These are phyloP conservation scores for Parmales sp. DNA, from an alignment of 108 stramenopile genomes.

Conservation along the genomic window DNA sequence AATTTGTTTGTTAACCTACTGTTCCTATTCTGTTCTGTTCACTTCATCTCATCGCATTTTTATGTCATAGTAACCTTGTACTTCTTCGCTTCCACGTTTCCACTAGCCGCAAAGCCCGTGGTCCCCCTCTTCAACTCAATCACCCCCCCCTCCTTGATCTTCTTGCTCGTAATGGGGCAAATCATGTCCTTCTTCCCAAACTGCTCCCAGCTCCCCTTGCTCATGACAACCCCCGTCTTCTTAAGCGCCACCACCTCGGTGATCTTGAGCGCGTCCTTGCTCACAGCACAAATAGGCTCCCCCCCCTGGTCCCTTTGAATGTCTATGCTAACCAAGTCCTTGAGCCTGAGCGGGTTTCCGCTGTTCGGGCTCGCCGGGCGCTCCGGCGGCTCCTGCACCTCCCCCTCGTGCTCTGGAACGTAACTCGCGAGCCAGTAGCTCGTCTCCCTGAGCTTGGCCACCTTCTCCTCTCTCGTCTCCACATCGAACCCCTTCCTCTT, in stretches of 20 bases:
- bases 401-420: conserved; percentile 39
- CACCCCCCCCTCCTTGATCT: conserved; percentile 57
- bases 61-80: background rate
- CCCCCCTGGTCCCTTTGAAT: conserved; percentile 24
- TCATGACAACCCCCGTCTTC: conserved; percentile 58
- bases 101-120: conserved; percentile 60
- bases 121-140: conserved; percentile 52
- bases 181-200: conserved; percentile 30
- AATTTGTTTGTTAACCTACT: no score
- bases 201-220: conserved; percentile 53
- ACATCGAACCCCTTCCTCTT: conserved; percentile 16
- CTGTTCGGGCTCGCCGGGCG: conserved; percentile 73
- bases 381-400: conserved; percentile 45
- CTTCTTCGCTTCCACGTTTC: conserved; percentile 9
- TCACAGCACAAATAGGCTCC: conserved; percentile 52
- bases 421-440: conserved; percentile 72
- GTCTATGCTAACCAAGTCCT: conserved; percentile 47
- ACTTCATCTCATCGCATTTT: no score
- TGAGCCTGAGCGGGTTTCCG: conserved; percentile 57
- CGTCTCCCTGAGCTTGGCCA: conserved; percentile 39
- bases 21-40: no score
- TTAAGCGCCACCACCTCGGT: conserved; percentile 56
- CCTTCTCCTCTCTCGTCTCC: conserved; percentile 15
- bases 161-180: conserved; percentile 52
- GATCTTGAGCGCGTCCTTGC: conserved; percentile 61